phyloP scores from a whole-genome alignment of 2,329 filamentous ascomycete species.

The Leptographium procerum region DNA sequence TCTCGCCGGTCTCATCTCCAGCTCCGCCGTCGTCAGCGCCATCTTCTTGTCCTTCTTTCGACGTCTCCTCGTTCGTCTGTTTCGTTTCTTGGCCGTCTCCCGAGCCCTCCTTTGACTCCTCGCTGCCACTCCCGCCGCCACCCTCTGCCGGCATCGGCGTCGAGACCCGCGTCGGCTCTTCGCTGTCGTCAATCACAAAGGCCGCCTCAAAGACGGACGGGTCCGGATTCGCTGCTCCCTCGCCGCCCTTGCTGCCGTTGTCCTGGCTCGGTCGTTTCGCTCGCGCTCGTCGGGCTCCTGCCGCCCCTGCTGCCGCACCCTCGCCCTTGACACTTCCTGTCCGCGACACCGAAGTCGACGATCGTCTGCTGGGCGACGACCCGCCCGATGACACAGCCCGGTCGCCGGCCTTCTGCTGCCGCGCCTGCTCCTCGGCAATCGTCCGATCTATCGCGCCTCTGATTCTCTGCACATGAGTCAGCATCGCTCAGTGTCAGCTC shows the following conservation, averaged over 20 bases:
- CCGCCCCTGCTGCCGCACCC: conserved; percentile 18
- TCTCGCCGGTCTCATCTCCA: not conserved
- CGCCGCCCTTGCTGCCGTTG: conserved; percentile 15
- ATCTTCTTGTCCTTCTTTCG: not conserved
- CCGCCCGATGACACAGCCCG: conserved; percentile 27
- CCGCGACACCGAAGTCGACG: conserved; percentile 32
- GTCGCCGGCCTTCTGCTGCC: conserved; percentile 46
- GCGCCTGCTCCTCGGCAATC: conserved; percentile 85
- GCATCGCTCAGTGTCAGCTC: not conserved
- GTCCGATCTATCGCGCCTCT: conserved; percentile 76
- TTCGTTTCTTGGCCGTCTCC: not conserved
- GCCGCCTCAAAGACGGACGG: conserved; percentile 79
- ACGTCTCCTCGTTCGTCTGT: not conserved
- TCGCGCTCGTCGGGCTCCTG: conserved; percentile 19
- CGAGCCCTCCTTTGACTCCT: not conserved
- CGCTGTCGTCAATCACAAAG: conserved; percentile 78
- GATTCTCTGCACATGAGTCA: conserved; percentile 47
- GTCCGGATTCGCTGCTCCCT: conserved; percentile 49
- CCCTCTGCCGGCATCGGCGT: conserved; percentile 5
- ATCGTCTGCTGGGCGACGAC: conserved; percentile 28
- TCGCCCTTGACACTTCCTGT: conserved; percentile 22
- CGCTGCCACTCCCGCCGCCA: not conserved
- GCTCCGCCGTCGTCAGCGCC: not conserved
- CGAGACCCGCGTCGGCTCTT: conserved; percentile 44
- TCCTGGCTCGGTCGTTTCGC: conserved; percentile 31